Base-by-base conservation (phyloP, 2,329 filamentous ascomycete species). In the Harringtonia lauricola region DNA sequence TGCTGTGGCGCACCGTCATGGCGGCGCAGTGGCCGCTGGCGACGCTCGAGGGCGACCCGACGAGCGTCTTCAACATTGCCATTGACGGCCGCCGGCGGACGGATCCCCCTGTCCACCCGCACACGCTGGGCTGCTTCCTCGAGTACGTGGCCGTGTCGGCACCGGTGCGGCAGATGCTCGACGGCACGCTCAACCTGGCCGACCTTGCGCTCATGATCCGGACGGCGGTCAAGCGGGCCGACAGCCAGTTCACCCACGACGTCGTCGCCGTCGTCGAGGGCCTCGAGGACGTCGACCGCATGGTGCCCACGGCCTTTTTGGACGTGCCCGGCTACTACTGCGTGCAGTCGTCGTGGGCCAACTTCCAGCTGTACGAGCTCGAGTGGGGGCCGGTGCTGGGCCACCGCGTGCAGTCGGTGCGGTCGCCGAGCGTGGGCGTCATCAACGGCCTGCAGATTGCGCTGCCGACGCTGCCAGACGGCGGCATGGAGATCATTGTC, bases 1-100 rank as follows among this genome's bases (percentile, higher is more conserved):
- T 41, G 30, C 30, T 41, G n/a, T 41, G 39, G 39, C 39, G 39
- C 22, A 35, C 39, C 21, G 30, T 35, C 39, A 34, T 41, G 30
- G 30, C 18, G 12, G 36, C 24, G 22, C 36, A 37, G 36, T 37
- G 36, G 36, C 33, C 33, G 33, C 10, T 17, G 10, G n/a, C 9
- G 10, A 19, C 24, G n/a, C 4, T n/a, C 24, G 18, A 30, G 4
- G 28, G 13, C 7, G 21, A 35, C 19, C 21, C 30, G 8, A 18
- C 22, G 19, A 34, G 29, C 13, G 21, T 35, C 30, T 41, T 41
- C 21, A 35, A 34, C 39, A 41, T 41, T 35, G 39, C 39, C 30
- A 35, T 41, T n/a, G 39, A 41, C 39, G 30, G 12, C n/a, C 39
- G 39, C n/a, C 30, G 10, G 8, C 40, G 40, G 22, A 36, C 40